These are phyloP conservation scores for Volutella citrinella DNA, from an alignment of 2,329 filamentous ascomycete species.

Conservation along the genomic window DNA sequence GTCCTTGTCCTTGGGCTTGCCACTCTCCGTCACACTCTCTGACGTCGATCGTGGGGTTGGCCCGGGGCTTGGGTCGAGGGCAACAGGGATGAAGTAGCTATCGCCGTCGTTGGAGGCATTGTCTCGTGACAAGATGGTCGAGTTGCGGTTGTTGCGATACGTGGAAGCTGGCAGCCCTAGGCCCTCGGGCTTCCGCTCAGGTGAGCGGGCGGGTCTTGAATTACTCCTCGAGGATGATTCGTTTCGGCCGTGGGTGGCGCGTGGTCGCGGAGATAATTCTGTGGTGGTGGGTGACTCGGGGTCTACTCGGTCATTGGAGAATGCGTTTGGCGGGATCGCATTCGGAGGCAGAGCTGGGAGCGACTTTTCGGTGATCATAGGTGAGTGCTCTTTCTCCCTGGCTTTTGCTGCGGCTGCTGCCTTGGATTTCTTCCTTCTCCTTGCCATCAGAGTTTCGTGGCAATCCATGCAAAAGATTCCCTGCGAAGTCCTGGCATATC, in stretches of 20 bases:
- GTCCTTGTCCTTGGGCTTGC: slow-evolving; percentile 53
- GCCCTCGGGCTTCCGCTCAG: slow-evolving; percentile 56
- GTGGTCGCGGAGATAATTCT: slow-evolving; percentile 65
- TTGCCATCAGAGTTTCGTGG: slow-evolving; percentile 93
- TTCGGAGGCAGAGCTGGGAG: slow-evolving; percentile 85
- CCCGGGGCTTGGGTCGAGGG: slow-evolving; percentile 66
- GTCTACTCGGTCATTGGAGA: slow-evolving; percentile 57
- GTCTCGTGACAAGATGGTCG: slow-evolving; percentile 56
- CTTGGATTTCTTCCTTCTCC: slow-evolving; percentile 83
- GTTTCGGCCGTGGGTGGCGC: slow-evolving; percentile 46
- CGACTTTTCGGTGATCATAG: slow-evolving; percentile 83
- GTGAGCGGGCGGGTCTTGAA: slow-evolving; percentile 51
- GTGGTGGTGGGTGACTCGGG: slow-evolving; percentile 65
- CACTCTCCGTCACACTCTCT: slow-evolving; percentile 43
- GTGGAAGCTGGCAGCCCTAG: slow-evolving; percentile 70
- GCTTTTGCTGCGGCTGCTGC: slow-evolving; percentile 57
- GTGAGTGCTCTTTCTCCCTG: slow-evolving; percentile 60
- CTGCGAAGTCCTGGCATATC: slow-evolving; percentile 95
- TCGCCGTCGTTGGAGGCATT: slow-evolving; percentile 52
- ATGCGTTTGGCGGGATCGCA: slow-evolving; percentile 60
- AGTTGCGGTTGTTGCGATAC: slow-evolving; percentile 77
- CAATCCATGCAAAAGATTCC: slow-evolving; percentile 99
- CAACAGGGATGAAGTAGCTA: slow-evolving; percentile 74
- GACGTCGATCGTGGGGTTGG: slow-evolving; percentile 54
- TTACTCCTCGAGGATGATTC: slow-evolving; percentile 56